A percentile compares a stretch with the other conserved stretches of the same genome.
Evolutionary conservation across 2,329 filamentous ascomycete species (phyloP).

Genomic region (Penicillium italicum): DNA sequence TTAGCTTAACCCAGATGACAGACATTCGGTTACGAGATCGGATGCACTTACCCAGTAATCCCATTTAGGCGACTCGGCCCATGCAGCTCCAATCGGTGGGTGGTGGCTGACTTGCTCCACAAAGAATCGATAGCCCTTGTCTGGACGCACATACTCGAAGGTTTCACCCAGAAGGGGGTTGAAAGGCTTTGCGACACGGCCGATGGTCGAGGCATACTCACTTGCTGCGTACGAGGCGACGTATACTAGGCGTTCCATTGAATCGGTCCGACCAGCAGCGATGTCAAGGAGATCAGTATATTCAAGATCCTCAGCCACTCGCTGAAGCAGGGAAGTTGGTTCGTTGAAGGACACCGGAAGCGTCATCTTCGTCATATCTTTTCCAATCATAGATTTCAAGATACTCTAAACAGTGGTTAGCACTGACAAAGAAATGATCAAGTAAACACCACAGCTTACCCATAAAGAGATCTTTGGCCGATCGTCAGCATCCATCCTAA

Average conservation of each 20-base stretch:
- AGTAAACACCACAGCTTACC: slow-evolving; percentile 55
- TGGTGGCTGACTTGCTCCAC: slow-evolving; percentile 98
- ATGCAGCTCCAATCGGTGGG: slow-evolving; percentile 87
- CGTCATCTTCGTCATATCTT: slow-evolving; percentile 99
- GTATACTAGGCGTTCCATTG: slow-evolving; percentile 87
- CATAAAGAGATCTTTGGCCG: slow-evolving; percentile 92
- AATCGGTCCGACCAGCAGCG: slow-evolving; percentile 79
- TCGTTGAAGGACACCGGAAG: slow-evolving; percentile 98
- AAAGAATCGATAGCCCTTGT: slow-evolving; percentile 98
- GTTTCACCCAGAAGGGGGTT: slow-evolving; percentile 95
- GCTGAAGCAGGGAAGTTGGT: slow-evolving; percentile 89
- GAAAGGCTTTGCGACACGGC: slow-evolving; percentile 95
- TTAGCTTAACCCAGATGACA: slow-evolving; percentile 17
- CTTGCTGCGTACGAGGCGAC: slow-evolving; percentile 94
- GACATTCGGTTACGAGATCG: neutral
- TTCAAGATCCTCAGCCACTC: slow-evolving; percentile 96
- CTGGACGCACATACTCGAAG: slow-evolving; percentile 90
- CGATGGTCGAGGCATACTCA: slow-evolving; percentile 95
- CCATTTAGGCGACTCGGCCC: slow-evolving; percentile 89
- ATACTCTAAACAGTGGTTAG: slow-evolving; percentile 62
- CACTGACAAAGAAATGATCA: neutral
- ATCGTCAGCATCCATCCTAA: slow-evolving; percentile 89
- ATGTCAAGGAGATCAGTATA: slow-evolving; percentile 89
- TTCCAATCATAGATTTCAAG: slow-evolving; percentile 98
- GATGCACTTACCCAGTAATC: slow-evolving; percentile 67